A percentile compares a stretch with the other conserved stretches of the same genome.
phyloP scores from a whole-genome alignment of 2,329 filamentous ascomycete genomes.

The Colletotrichum nymphaeae region DNA sequence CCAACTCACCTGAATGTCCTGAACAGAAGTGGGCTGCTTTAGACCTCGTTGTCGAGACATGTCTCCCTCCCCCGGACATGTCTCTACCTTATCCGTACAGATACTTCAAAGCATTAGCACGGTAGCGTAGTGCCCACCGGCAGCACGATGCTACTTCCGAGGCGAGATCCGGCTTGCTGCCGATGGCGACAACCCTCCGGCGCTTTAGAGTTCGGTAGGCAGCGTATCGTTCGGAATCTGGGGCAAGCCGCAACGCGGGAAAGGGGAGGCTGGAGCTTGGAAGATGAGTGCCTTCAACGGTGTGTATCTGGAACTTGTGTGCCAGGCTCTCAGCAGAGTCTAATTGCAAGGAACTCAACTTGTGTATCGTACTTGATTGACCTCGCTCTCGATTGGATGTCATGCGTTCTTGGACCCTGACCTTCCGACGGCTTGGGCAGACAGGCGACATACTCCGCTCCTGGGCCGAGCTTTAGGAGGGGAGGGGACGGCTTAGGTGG shows the following conservation, averaged over 20 bases:
- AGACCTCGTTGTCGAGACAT: neutral
- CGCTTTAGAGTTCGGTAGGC: neutral
- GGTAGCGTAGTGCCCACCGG: neutral
- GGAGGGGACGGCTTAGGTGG: neutral
- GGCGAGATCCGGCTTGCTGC: neutral
- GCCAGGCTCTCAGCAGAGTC: neutral
- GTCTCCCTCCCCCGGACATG: neutral
- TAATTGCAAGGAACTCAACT: neutral
- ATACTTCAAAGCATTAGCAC: neutral
- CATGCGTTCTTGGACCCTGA: conserved; percentile 21
- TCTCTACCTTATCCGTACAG: neutral
- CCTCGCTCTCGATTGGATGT: conserved; percentile 19
- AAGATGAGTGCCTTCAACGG: neutral
- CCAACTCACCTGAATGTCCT: neutral
- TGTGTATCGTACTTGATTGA: neutral
- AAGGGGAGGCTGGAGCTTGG: neutral
- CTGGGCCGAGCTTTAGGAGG: neutral
- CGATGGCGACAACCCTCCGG: neutral
- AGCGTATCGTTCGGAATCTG: neutral
- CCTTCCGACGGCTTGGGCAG: conserved; percentile 25
- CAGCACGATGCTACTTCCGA: neutral
- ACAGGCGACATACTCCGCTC: conserved; percentile 9
- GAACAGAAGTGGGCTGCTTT: no score
- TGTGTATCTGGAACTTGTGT: neutral
- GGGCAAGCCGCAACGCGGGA: neutral